Conservation (phyloP, 108 stramenopile species). For the Conticribra guillardii region DNA sequence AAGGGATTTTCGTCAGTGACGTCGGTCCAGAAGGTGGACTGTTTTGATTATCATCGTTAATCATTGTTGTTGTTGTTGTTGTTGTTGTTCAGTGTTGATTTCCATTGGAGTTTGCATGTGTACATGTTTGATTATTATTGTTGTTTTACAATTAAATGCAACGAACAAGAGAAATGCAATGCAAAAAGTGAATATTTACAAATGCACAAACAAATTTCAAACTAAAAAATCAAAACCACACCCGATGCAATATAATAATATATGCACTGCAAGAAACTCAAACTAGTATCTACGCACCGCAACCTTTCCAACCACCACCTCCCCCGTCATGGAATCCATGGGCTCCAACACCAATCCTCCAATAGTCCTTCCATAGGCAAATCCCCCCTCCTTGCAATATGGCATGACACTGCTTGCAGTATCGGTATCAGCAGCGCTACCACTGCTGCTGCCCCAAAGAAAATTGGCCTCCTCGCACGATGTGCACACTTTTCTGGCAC, state of each 20-base stretch:
- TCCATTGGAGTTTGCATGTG: too few relatives aligned
- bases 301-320: slow-evolving; percentile 6
- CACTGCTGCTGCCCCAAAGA: background rate
- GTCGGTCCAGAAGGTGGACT: background rate
- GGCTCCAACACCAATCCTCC: slow-evolving; percentile 13
- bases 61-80: too few relatives aligned
- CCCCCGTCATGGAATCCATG: slow-evolving; percentile 2
- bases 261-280: too few relatives aligned
- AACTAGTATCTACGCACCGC: background rate
- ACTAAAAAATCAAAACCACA: too few relatives aligned
- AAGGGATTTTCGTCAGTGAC: slow-evolving; percentile 1
- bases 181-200: too few relatives aligned
- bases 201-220: too few relatives aligned
- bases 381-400: slow-evolving; percentile 3
- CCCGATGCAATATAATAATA: too few relatives aligned
- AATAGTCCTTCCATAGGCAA: slow-evolving; percentile 18
- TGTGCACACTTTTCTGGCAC: slow-evolving; percentile 7
- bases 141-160: too few relatives aligned
- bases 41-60: background rate
- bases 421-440: too few relatives aligned
- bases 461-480: slow-evolving; percentile 10
- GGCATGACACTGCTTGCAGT: background rate
- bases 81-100: too few relatives aligned
- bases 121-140: too few relatives aligned
- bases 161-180: too few relatives aligned